These are phyloP conservation scores for Physcomitrium patens DNA, from an alignment of 225 moss, liverwort and hornwort species.

Conservation along the genomic window DNA sequence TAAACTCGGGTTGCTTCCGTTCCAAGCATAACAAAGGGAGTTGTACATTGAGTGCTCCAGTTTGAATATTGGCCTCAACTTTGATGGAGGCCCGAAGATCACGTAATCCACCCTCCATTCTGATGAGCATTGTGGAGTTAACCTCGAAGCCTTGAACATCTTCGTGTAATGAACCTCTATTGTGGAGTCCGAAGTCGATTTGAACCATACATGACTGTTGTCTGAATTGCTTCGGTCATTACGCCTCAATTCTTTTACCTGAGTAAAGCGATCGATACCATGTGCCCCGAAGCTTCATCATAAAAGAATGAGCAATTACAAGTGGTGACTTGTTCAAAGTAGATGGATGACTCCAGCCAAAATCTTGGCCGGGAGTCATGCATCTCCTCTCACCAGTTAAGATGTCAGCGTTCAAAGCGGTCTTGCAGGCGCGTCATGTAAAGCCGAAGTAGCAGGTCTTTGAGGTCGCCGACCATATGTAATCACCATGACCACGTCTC, in stretches of 20 bases:
- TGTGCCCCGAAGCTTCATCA: constrained; percentile 17
- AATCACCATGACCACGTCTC: constrained; percentile 82
- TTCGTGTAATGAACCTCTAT: constrained; percentile 3
- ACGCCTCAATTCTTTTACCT: constrained; percentile 22
- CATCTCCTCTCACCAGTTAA: constrained; percentile 50
- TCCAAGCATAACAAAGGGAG: constrained; percentile 22
- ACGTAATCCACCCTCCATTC: constrained; percentile 26
- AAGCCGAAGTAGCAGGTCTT: constrained; percentile 31
- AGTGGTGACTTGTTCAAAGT: constrained; percentile 40
- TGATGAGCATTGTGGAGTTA: constrained; percentile 16
- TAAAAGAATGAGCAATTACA: constrained; percentile 21
- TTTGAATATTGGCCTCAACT: constrained; percentile 17
- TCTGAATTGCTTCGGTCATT: constrained; percentile 9
- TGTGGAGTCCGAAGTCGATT: constrained; percentile 6
- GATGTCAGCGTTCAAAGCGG: not conserved
- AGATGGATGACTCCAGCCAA: constrained; percentile 55
- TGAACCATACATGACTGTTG: not conserved
- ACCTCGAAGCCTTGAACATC: not conserved
- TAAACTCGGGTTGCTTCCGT: constrained; percentile 29
- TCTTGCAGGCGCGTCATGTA: constrained; percentile 5
- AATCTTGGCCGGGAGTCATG: constrained; percentile 51
- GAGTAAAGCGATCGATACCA: constrained; percentile 20
- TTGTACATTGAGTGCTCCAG: not conserved
- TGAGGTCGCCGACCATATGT: constrained; percentile 66
- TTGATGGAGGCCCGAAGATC: constrained; percentile 19